These are phyloP conservation scores for Candida awuae DNA, from an alignment of 805 yeast species.

Conservation along the genomic window DNA sequence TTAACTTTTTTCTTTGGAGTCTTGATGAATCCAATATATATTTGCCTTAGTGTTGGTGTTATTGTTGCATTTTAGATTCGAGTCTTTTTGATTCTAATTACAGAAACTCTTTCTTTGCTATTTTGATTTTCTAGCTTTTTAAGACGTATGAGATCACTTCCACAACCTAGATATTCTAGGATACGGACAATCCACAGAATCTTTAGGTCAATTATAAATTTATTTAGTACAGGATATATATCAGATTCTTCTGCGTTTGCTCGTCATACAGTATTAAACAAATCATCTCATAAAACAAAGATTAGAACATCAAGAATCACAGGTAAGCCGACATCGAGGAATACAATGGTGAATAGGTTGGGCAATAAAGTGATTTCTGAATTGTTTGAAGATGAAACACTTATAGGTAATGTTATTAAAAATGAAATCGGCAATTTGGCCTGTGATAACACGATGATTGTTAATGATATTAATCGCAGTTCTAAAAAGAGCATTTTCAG, in stretches of 20 bases:
- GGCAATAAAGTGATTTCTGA: conserved; percentile 20
- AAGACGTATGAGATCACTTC: conserved; percentile 33
- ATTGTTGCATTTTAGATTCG: no score
- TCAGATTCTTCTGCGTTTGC: conserved; percentile 29
- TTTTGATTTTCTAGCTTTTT: no score
- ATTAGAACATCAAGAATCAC: conserved; percentile 28
- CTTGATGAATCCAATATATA: no score
- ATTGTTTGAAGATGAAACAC: conserved; percentile 16
- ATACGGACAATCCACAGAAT: conserved; percentile 27
- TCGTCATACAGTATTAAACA: conserved; percentile 15
- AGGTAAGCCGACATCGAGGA: conserved; percentile 24
- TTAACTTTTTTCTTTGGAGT: no score
- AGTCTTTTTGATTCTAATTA: no score
- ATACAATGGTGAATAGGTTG: conserved; percentile 18
- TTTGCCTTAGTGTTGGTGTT: no score
- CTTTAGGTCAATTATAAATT: conserved; percentile 25
- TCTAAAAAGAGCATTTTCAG: background rate
- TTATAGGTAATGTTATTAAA: conserved; percentile 11
- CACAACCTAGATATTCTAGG: conserved; percentile 31
- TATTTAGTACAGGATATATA: conserved; percentile 29
- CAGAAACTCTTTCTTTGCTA: no score
- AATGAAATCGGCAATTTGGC: conserved; percentile 8
- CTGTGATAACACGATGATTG: conserved; percentile 2
- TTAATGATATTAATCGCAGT: conserved; percentile 4
- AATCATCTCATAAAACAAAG: conserved; percentile 22